Percentiles rank a stretch among this genome's conserved stretches.
Conservation (phyloP, 345 rosid species). For the Cardamine occulta region DNA sequence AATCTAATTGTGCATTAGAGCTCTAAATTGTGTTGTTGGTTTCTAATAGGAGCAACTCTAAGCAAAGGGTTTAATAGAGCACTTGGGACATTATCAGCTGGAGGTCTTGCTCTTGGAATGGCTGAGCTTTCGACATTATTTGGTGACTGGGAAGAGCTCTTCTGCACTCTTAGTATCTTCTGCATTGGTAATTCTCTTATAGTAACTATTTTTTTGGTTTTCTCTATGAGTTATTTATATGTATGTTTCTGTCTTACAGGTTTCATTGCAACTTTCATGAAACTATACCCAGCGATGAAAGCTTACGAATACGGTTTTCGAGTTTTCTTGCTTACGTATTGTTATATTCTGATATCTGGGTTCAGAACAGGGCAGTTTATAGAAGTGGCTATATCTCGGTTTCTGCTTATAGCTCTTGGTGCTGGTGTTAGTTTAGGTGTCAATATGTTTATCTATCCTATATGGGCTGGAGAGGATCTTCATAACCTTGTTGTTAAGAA, state of each 20-base stretch:
- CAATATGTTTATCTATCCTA: constrained; percentile 87
- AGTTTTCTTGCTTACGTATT: constrained; percentile 87
- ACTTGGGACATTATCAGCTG: constrained; percentile 91
- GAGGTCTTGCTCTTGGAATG: constrained; percentile 87
- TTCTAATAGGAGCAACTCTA: constrained; percentile 76
- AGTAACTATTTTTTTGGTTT: background rate
- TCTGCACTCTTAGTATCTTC: constrained; percentile 77
- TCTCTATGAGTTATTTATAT: constrained; percentile 15
- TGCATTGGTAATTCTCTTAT: constrained; percentile 49
- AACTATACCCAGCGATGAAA: constrained; percentile 81
- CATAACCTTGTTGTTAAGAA: constrained; percentile 86
- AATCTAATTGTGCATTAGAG: background rate
- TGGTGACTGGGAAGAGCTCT: constrained; percentile 74
- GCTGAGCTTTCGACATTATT: constrained; percentile 70
- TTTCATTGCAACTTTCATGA: constrained; percentile 68
- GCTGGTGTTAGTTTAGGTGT: constrained; percentile 77
- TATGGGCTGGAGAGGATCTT: constrained; percentile 98
- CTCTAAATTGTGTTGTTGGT: constrained; percentile 7
- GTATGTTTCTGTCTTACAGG: constrained; percentile 46
- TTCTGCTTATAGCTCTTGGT: constrained; percentile 84
- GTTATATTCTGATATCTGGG: constrained; percentile 81
- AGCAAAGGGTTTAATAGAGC: constrained; percentile 94
- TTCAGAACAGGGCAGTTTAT: constrained; percentile 76
- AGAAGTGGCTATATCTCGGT: constrained; percentile 71
- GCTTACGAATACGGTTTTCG: constrained; percentile 92